Base-by-base conservation (phyloP, 768 basidiomycete genomes). In the Rhodotorula kratochvilovae region DNA sequence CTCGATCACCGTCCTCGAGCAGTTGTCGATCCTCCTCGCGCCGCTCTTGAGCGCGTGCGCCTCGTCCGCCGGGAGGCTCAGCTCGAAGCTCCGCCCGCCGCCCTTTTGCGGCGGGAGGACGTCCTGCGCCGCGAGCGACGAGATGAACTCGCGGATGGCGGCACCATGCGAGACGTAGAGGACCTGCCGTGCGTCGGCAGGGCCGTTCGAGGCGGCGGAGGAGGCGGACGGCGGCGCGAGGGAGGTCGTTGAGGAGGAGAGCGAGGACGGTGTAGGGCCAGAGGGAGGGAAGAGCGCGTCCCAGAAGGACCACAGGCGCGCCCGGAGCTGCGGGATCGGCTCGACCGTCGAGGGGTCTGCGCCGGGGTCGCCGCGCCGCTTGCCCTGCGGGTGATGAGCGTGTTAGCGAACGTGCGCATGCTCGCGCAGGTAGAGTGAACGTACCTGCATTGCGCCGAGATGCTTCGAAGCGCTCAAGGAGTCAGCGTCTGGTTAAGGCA, bases 91-190 rank as follows among this genome's bases (percentile, higher is more conserved):
- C n/a, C 62, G 36, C 23, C 45, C 16, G 23, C 23, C 60, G 8
- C 29, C 31, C 25, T 46, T 35, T 5, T 29, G 27, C 43, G 68
- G 33, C 25, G 27, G 51, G 51, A 53, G 51, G n/a, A 53, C 51
- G 51, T 53, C 51, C 51, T 53, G 51, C 51, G 51, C 27, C 15
- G n/a, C 51, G 23, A 75, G 61, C 6, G 62, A 66, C 4, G 50
- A 60, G 50, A 75, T 42, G 64, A 75, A 68, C 33, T 66, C 64
- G 11, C 70, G 70, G 46, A 75, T 71, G 21, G 70, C 55, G 33
- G 70, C 74, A 43, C 74, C 74, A 55, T 75, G 74, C 4, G 70
- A 71, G 54, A 69, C 70, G 60, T 63, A 61, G 15, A 75, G 67
- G 31, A 71, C 21, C 4, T 68, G 58, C 0, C 45, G 50, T 23